A percentile compares a stretch with the other conserved stretches of the same genome.
Conservation (phyloP, 2,329 filamentous ascomycete genomes). For the Arthrobotrys sphaeroides region DNA sequence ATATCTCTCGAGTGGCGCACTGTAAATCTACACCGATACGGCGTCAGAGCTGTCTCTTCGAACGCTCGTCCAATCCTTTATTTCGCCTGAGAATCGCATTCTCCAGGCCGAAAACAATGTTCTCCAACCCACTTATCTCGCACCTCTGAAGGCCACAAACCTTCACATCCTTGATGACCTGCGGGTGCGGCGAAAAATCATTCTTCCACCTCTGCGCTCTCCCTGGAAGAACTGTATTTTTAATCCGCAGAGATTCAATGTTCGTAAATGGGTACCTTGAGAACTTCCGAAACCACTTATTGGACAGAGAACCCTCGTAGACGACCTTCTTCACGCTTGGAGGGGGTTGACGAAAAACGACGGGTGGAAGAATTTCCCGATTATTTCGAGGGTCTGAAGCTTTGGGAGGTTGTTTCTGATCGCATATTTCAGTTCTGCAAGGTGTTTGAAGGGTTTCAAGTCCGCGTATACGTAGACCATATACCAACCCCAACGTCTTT, state of each 20-base stretch:
- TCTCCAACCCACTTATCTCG: neutral
- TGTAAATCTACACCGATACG: neutral
- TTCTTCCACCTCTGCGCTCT: neutral
- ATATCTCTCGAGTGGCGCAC: neutral
- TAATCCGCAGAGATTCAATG: neutral
- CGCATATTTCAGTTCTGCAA: neutral
- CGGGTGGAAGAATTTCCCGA: neutral
- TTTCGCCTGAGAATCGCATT: neutral
- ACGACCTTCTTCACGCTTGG: neutral
- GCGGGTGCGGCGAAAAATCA: neutral
- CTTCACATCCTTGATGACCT: neutral
- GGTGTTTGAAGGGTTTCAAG: neutral
- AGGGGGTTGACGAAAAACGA: neutral
- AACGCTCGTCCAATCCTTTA: neutral
- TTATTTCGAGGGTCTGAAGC: neutral
- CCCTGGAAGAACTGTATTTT: too few relatives aligned
- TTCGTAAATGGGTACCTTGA: neutral
- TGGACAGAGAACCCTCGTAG: neutral
- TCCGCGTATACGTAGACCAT: too few relatives aligned
- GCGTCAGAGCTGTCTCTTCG: neutral
- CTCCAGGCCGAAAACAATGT: neutral
- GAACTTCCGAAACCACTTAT: constrained; percentile 14
- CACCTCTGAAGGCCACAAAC: neutral
- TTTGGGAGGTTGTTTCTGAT: neutral
- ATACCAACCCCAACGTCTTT: too few relatives aligned